phyloP scores from a whole-genome alignment of 306 rosid species.

The Cicer yamashitae region DNA sequence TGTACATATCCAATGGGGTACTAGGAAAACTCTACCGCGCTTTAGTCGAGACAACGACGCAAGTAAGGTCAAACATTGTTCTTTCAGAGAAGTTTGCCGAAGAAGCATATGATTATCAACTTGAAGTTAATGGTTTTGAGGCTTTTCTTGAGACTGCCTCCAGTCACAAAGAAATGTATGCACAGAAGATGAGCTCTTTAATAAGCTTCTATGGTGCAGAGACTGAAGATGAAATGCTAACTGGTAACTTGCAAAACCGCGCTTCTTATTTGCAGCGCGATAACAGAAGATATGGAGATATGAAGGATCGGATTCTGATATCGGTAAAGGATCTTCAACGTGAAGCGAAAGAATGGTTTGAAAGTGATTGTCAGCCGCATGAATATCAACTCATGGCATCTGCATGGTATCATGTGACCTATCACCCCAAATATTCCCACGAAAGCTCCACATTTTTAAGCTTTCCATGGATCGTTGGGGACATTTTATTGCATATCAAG shows the following conservation, averaged over 20 bases:
- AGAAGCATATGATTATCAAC: conserved; percentile 64
- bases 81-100: conserved; percentile 62
- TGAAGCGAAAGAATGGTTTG: conserved; percentile 79
- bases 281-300: conserved; percentile 73
- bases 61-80: conserved; percentile 45
- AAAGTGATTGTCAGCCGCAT: conserved; percentile 54
- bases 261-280: conserved; percentile 86
- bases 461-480: conserved; percentile 89
- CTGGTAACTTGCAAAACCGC: conserved; percentile 69
- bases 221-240: conserved; percentile 79
- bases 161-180: conserved; percentile 66
- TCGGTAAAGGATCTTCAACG: conserved; percentile 62
- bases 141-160: conserved; percentile 61
- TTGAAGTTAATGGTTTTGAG: conserved; percentile 72
- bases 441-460: conserved; percentile 60
- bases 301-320: conserved; percentile 78
- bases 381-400: conserved; percentile 67
- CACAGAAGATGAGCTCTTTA: conserved; percentile 61
- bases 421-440: conserved; percentile 56
- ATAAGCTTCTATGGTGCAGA: conserved; percentile 73
- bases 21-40: conserved; percentile 79
- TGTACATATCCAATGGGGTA: conserved; percentile 71
- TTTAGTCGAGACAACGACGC: conserved; percentile 47
- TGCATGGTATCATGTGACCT: conserved; percentile 92
- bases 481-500: conserved; percentile 67